Evolutionary conservation across 2,329 filamentous ascomycete genomes (phyloP).

Genomic region (Trichophyton verrucosum): DNA sequence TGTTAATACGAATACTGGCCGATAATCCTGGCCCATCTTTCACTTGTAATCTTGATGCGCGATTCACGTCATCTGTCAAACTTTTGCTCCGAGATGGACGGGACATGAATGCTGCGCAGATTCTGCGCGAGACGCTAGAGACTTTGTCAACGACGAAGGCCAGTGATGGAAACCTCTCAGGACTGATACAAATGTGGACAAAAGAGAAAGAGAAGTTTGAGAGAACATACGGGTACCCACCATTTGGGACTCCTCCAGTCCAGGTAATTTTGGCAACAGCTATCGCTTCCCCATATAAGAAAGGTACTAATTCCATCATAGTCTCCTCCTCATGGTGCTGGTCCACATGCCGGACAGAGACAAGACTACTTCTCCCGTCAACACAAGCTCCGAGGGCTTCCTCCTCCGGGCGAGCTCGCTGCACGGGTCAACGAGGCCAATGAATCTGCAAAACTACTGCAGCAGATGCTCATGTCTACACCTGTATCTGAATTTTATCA

Average conservation of each 20-base stretch:
- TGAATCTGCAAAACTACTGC: constrained; percentile 81
- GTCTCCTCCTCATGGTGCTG: not conserved
- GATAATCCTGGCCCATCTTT: constrained; percentile 88
- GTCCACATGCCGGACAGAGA: constrained; percentile 7
- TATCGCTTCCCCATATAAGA: not conserved
- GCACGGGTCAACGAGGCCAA: constrained; percentile 78
- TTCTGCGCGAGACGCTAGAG: constrained; percentile 76
- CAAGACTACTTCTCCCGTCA: constrained; percentile 14
- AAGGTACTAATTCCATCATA: not conserved
- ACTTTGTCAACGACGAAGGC: constrained; percentile 59
- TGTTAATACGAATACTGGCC: constrained; percentile 81
- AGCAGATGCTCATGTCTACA: constrained; percentile 81
- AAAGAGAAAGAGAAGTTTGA: constrained; percentile 63
- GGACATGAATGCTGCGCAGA: constrained; percentile 68
- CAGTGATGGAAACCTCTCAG: constrained; percentile 59
- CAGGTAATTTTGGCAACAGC: not conserved
- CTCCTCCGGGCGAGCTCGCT: constrained; percentile 62
- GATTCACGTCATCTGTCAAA: constrained; percentile 66
- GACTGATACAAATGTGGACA: constrained; percentile 74
- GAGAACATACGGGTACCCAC: constrained; percentile 20
- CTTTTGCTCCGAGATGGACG: constrained; percentile 57
- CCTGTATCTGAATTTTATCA: constrained; percentile 59
- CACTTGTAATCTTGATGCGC: constrained; percentile 77
- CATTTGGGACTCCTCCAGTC: not conserved
- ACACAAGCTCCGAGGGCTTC: constrained; percentile 35